Evolutionary conservation across 2,329 filamentous ascomycete genomes (phyloP), one percentile per base, ranked within the genome.

Genomic region (Aureobasidium sp.): DNA sequence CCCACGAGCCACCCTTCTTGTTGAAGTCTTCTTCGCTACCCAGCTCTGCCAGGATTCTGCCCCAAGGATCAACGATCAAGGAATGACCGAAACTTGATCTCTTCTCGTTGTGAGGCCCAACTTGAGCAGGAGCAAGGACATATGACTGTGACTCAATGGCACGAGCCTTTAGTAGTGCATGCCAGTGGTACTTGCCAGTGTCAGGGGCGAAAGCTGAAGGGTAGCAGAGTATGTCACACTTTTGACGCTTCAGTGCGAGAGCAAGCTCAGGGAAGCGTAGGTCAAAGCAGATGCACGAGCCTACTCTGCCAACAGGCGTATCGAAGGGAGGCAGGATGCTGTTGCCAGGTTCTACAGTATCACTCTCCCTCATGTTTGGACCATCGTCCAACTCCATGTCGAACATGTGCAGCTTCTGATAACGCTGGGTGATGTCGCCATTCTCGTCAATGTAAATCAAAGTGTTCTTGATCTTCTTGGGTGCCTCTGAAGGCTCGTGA

Each of bases 331-430:
- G 73, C 0, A 85, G 77, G 44, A 96, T 83, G 2, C 75, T 67
- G 31, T 74, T 73, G 0, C 91, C 91, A 5, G 83, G 81, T 69
- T 92, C 86, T 0, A 91, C 89, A 49, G 81, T 87, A 63, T 79
- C 75, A 70, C 83, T 86, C 71, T 90, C 87, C 66, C 81, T 84
- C 65, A 89, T 72, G 0, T 78, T 73, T 0, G 85, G 84, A 0
- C 83, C 84, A 62, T 85, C 82, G 49, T 71, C 68, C 17, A 73
- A 61, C 72, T 97, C 91, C 63, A 85, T 82, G 72, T 97, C 91
- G 75, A 97, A 97, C 15, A 97, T 81, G 72, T 97, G 92, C 35
- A 96, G 77, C 74, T 97, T 97, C 73, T 96, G 88, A 75, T 97
- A 97, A 22, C 80, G 77, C 15, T 86, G 79, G 1, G 75, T 74